Conservation (phyloP, 768 basidiomycete genomes). For the Filobasidium floriforme region DNA sequence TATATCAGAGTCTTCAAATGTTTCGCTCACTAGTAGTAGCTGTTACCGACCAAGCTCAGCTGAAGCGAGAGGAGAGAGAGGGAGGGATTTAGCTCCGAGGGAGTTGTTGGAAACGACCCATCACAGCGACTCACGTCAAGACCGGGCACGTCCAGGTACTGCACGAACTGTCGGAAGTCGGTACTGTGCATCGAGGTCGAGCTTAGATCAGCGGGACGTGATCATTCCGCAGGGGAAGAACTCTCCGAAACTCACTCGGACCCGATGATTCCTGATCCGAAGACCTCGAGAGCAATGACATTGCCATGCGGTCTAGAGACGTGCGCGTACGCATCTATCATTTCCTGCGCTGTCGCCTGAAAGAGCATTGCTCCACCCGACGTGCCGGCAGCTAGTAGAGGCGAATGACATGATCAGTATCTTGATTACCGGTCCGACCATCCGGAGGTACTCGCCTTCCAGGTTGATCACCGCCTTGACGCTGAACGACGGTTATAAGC, state of each 20-base stretch:
- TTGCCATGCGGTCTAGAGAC: conserved; percentile 84
- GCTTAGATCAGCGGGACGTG: not conserved
- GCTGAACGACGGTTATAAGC: conserved; percentile 44
- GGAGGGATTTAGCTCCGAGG: not conserved
- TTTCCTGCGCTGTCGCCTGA: conserved; percentile 89
- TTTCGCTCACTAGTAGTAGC: conserved; percentile 67
- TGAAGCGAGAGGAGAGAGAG: conserved; percentile 1
- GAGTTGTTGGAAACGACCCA: too few species aligned
- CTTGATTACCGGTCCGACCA: not conserved
- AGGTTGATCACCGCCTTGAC: conserved; percentile 82
- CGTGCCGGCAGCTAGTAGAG: conserved; percentile 64
- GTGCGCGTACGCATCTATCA: conserved; percentile 82
- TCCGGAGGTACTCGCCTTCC: conserved; percentile 55
- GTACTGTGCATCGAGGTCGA: conserved; percentile 53
- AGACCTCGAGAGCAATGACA: conserved; percentile 82
- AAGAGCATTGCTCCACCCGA: conserved; percentile 83
- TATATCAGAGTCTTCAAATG: too few species aligned
- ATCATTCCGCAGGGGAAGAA: conserved; percentile 28
- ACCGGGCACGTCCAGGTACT: conserved; percentile 82
- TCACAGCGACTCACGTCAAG: conserved; percentile 67
- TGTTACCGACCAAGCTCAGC: conserved; percentile 87
- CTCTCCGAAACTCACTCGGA: conserved; percentile 59
- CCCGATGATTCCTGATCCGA: conserved; percentile 78
- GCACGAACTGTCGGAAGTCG: conserved; percentile 88
- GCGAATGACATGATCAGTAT: not conserved